Base-by-base conservation (phyloP, 2,329 filamentous ascomycete species). In the Venturia nashicola region DNA sequence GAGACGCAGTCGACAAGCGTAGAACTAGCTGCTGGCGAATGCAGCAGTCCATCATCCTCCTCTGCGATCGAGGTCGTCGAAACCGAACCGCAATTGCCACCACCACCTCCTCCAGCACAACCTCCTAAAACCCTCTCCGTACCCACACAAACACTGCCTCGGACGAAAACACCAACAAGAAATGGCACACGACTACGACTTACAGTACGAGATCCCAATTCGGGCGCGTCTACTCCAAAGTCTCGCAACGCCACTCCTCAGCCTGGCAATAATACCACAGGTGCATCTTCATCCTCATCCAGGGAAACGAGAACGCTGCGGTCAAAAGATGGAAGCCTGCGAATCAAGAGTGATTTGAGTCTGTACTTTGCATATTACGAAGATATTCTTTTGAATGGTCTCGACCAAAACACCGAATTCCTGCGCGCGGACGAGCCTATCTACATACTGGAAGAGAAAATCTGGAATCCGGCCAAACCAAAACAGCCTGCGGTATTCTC, bases 351-450 rank as follows among this genome's bases (percentile, higher is more conserved):
- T 76, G 92, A 97, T 72, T 81, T 97, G 66, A 87, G 91, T 44
- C 83, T 86, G 59, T 97, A 96, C 76, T 97, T 97, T 72, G 86
- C 89, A 62, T 92, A 95, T 71, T 97, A 96, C 75, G 92, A 97
- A 75, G 90, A 96, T 73, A 84, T 97, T 68, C 91, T 97, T 76
- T 91, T 90, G 67, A 90, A 95, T 72, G 87, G 90, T 67, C 84
- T 57, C 51, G 27, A 86, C 46, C 88, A 88, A 70, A 87, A 92
- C 75, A 80, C 87, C 93, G 91, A 94, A 73, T 77, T 89, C 59
- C 77, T 95, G 48, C 86, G 86, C 67, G 71, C 83, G 67, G 86
- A 91, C 68, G 92, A 90, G 14, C 85, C 85, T 55, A 86, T 96
- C 69, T 77, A 89, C 66, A 77, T 96, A 66, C 72, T 86, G 67